Base-by-base conservation (phyloP, 257 asterid genomes). In the Penstemon newberryi region DNA sequence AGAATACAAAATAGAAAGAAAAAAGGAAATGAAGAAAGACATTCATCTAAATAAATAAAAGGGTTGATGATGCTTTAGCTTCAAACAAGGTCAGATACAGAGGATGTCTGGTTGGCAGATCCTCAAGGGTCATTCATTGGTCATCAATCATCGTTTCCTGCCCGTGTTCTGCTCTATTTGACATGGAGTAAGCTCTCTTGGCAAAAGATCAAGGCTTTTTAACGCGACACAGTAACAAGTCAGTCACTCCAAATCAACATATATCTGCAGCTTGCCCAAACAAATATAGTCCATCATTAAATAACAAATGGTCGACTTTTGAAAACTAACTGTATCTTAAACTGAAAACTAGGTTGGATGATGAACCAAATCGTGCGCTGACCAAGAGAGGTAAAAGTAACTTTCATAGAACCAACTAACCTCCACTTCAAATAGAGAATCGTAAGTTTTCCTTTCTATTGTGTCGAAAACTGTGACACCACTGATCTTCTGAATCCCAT, bases 391-490 rank as follows among this genome's bases (percentile, higher is more conserved):
- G 6, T 36, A 43, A 63, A 63, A 63, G 46, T 10, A 13, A 63
- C 25, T 4, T 63, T 57, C 46, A 18, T 3, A 6, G 54, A 60
- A 41, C 67, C 65, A 66, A 73, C 94, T 73, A 52, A 88, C 99
- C 97, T 93, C 97, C 69, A 85, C 56, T 65, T 90, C 99, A 37
- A 90, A 64, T 62, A 88, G 86, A 13, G 99, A 87, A 66, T 88
- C 92, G 45, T 90, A 87, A 40, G 88, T 79, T 77, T 81, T 90
- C 88, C 87, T 93, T 84, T 90, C 99, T 74, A 75, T 75, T 1
- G 81, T 87, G 88, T 93, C 99, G 43, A 82, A 87, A 67, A 93
- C 85, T 5, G 96, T 89, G 54, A 93, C 83, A 71, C 97, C 96
- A 10, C 87, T 77, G 80, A 93, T 82, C 82, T 87, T 88, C 88